Percentiles rank a stretch among this genome's conserved stretches.
These are phyloP conservation scores for Naganishia vishniacii DNA, from an alignment of 768 basidiomycete genomes.

Conservation along the genomic window DNA sequence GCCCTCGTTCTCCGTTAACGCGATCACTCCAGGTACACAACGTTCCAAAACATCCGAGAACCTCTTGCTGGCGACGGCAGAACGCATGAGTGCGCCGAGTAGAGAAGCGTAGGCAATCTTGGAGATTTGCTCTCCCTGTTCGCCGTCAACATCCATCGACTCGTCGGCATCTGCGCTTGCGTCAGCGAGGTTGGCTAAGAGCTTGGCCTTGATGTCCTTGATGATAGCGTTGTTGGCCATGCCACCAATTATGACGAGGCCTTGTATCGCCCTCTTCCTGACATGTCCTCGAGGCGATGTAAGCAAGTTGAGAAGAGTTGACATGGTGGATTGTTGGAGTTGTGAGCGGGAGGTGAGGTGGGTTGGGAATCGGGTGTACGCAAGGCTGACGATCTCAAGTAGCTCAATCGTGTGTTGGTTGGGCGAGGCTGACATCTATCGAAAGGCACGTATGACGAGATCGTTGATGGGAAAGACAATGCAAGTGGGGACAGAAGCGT, in stretches of 20 bases:
- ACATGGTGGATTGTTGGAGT: conserved; percentile 54
- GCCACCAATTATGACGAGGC: conserved; percentile 71
- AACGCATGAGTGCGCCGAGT: conserved; percentile 16
- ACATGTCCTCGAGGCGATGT: conserved; percentile 71
- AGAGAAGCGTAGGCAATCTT: conserved; percentile 19
- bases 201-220: conserved; percentile 57
- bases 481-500: no score
- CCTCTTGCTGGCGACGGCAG: conserved; percentile 8
- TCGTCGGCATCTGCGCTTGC: conserved; percentile 35
- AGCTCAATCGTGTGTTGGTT: conserved; percentile 49
- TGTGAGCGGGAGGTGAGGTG: conserved; percentile 29
- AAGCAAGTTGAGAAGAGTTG: conserved; percentile 61
- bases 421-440: conserved; percentile 1
- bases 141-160: conserved; percentile 30
- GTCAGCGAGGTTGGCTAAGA: conserved; percentile 49
- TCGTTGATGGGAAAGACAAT: no score
- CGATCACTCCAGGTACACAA: conserved; percentile 15
- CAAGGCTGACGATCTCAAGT: conserved; percentile 62
- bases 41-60: conserved; percentile 18
- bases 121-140: neutral
- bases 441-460: neutral
- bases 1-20: conserved; percentile 40
- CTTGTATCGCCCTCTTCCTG: conserved; percentile 83
- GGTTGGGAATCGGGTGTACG: conserved; percentile 75
- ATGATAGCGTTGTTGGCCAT: conserved; percentile 64